phyloP scores from a whole-genome alignment of 176 grass and related monocot genomes.

The Triticum dicoccoides region DNA sequence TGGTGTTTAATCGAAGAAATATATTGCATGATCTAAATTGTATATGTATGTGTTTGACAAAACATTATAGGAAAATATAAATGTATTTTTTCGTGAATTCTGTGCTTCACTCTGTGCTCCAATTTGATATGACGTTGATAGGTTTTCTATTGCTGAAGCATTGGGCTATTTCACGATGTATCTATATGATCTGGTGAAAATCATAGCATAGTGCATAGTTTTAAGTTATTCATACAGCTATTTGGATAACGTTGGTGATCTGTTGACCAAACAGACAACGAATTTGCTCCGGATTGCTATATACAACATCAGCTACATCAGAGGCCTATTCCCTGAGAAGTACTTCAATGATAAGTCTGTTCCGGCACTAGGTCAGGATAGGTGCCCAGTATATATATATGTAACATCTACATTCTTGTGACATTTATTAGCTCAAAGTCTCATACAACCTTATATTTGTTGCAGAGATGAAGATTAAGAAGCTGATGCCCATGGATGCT shows the following conservation, averaged over 20 bases:
- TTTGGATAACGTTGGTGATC: conserved; percentile 1
- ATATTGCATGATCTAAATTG: background rate
- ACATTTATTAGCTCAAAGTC: background rate
- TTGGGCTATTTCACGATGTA: background rate
- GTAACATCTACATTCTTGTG: background rate
- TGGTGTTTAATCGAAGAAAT: background rate
- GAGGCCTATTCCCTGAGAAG: conserved; percentile 94
- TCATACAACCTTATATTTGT: conserved; percentile 15
- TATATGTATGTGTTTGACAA: background rate
- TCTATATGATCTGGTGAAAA: background rate
- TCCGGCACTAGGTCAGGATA: conserved; percentile 75
- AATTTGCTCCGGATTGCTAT: conserved; percentile 98
- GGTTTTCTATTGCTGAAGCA: background rate
- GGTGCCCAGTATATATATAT: conserved; percentile 6
- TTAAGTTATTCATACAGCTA: background rate
- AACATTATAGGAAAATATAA: background rate
- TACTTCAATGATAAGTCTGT: conserved; percentile 99
- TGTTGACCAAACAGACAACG: conserved; percentile 65
- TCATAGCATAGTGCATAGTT: background rate
- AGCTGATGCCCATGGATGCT: conserved; percentile 95
- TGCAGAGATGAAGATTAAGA: conserved; percentile 99
- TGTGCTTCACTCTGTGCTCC: background rate
- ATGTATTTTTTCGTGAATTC: background rate
- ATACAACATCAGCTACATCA: conserved; percentile 98
- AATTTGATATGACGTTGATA: conserved; percentile 5